phyloP scores from a whole-genome alignment of 192 early-diverging fungal species.

The Backusella luteola region DNA sequence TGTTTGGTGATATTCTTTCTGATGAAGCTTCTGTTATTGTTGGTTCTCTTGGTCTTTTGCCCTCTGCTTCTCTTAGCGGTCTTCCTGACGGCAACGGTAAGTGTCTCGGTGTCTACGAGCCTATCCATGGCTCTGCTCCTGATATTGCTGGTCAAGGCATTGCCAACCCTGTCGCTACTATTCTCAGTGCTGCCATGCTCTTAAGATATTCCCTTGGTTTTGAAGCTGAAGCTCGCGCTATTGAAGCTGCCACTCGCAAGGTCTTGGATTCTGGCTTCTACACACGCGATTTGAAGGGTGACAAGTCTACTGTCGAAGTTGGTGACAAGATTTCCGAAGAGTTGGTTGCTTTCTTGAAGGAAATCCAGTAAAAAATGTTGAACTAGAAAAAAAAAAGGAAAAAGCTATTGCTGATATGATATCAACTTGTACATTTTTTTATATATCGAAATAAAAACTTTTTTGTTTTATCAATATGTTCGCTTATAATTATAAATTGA shows the following conservation, averaged over 20 bases:
- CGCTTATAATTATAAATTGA: background rate
- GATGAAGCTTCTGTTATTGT: conserved; percentile 97
- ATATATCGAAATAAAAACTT: background rate
- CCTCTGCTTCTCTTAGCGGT: conserved; percentile 86
- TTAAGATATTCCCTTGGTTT: conserved; percentile 92
- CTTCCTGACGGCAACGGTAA: conserved; percentile 72
- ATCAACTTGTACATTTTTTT: conserved; percentile 7
- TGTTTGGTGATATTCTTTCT: conserved; percentile 98
- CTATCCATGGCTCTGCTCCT: conserved; percentile 98
- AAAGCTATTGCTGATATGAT: conserved; percentile 3
- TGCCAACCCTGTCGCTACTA: conserved; percentile 98
- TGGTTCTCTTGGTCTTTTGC: conserved; percentile 90
- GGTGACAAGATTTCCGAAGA: conserved; percentile 88
- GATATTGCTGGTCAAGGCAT: conserved; percentile 98
- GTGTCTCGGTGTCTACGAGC: conserved; percentile 92
- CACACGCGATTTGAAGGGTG: conserved; percentile 89
- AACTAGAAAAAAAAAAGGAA: background rate
- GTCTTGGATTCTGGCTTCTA: conserved; percentile 85
- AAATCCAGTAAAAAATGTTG: conserved; percentile 4
- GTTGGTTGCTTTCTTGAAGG: conserved; percentile 59
- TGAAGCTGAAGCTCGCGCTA: conserved; percentile 84
- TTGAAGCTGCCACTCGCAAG: conserved; percentile 89
- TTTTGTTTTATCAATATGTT: background rate
- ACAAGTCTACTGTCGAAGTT: conserved; percentile 81
- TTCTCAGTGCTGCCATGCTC: conserved; percentile 92